These are phyloP conservation scores for Aspergillus bridgeri DNA, from an alignment of 495 filamentous ascomycete species.

Conservation along the genomic window DNA sequence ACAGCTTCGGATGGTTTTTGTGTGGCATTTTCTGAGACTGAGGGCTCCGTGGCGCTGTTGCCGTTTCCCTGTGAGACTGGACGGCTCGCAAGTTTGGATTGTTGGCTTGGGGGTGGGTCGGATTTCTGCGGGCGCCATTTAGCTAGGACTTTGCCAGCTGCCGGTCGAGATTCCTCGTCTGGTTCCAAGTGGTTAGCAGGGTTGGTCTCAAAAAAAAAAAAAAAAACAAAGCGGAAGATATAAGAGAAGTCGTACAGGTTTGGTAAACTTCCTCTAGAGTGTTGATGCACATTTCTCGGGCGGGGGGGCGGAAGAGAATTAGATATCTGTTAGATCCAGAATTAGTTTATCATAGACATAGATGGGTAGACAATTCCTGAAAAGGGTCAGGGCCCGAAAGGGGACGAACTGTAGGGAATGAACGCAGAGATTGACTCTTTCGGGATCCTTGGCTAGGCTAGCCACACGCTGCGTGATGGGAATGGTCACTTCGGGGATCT, in stretches of 20 bases:
- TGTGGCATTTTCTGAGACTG: neutral
- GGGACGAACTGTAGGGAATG: conserved; percentile 57
- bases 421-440: conserved; percentile 61
- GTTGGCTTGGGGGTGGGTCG: conserved; percentile 12
- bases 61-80: conserved; percentile 1
- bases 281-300: conserved; percentile 75
- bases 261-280: conserved; percentile 81
- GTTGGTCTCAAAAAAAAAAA: neutral
- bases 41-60: neutral
- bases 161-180: conserved; percentile 48
- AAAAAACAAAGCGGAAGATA: no score
- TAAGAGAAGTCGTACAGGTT: conserved; percentile 45
- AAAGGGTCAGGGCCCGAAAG: neutral
- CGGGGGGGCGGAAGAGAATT: conserved; percentile 81
- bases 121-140: conserved; percentile 39
- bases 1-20: neutral
- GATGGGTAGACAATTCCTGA: neutral
- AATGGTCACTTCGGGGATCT: conserved; percentile 75
- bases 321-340: conserved; percentile 60
- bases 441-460: conserved; percentile 82
- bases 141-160: conserved; percentile 40
- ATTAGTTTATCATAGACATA: conserved; percentile 10
- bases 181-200: conserved; percentile 13
- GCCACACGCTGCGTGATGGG: conserved; percentile 71
- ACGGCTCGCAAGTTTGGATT: conserved; percentile 13